These are phyloP conservation scores for Aristolochia contorta DNA, from an alignment of 164 flowering plant species.

Conservation along the genomic window DNA sequence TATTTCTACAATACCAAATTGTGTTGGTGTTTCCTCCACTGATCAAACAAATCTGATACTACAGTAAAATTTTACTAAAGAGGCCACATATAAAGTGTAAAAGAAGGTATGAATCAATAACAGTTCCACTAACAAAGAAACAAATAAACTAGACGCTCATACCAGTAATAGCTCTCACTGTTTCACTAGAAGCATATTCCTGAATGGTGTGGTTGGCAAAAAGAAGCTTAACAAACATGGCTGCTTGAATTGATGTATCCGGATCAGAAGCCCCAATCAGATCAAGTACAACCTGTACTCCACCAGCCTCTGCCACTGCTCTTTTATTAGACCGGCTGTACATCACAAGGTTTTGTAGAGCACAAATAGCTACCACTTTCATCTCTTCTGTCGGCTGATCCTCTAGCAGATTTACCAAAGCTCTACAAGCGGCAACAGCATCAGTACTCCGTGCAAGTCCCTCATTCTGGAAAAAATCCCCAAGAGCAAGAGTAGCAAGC, in stretches of 20 bases:
- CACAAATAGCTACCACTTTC: conserved; percentile 98
- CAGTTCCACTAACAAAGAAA: no score
- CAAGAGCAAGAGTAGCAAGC: conserved; percentile 89
- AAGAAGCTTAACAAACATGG: conserved; percentile 87
- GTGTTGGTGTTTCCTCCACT: no score
- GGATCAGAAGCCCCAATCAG: conserved; percentile 85
- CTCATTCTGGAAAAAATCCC: conserved; percentile 96
- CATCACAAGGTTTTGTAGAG: conserved; percentile 97
- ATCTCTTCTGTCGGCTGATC: conserved; percentile 98
- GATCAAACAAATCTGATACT: no score
- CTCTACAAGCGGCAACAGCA: conserved; percentile 95
- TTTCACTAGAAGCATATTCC: conserved; percentile 97
- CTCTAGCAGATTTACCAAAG: conserved; percentile 90
- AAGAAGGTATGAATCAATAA: no score
- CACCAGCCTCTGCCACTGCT: conserved; percentile 99
- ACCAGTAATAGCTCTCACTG: conserved; percentile 96
- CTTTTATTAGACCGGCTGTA: conserved; percentile 89
- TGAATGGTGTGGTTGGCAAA: conserved; percentile 94
- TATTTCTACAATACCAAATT: no score
- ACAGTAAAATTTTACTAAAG: no score
- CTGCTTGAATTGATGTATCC: conserved; percentile 94
- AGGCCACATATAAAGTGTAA: no score
- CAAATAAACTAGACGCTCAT: conserved; percentile 7
- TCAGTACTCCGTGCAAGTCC: conserved; percentile 75
- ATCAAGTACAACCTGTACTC: conserved; percentile 92